A percentile compares a stretch with the other conserved stretches of the same genome.
Conservation (phyloP, 1,284 basidiomycete species). For the Cryptococcus hybrid region DNA sequence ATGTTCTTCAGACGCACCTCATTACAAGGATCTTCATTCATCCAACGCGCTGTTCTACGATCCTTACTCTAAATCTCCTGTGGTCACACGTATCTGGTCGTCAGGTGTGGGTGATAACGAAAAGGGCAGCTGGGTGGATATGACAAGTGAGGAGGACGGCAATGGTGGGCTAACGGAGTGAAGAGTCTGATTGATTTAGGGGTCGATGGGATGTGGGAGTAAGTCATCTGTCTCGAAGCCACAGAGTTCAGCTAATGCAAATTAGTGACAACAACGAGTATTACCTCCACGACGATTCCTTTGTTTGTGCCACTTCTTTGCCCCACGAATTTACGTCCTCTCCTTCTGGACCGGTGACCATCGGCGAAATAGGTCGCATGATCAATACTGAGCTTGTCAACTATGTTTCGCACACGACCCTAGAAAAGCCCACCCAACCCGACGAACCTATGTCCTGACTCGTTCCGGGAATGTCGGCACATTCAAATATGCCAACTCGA, state of each 20-base stretch:
- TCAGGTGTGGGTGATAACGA: conserved; percentile 47
- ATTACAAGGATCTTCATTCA: conserved; percentile 39
- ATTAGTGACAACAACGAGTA: conserved; percentile 53
- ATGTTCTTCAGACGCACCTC: conserved; percentile 38
- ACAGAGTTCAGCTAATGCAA: background rate
- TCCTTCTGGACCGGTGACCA: conserved; percentile 22
- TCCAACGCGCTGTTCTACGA: conserved; percentile 48
- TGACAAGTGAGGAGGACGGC: conserved; percentile 44
- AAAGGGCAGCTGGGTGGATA: conserved; percentile 51
- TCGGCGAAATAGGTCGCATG: conserved; percentile 51
- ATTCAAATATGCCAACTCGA: conserved; percentile 49
- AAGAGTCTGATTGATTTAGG: conserved; percentile 46
- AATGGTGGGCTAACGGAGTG: conserved; percentile 53
- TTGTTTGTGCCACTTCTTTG: conserved; percentile 29
- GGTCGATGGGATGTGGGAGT: conserved; percentile 52
- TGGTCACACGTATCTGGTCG: conserved; percentile 51
- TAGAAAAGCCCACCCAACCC: conserved; percentile 35
- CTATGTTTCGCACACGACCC: conserved; percentile 43
- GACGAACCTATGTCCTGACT: conserved; percentile 50
- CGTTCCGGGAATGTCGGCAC: conserved; percentile 52
- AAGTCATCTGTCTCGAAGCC: conserved; percentile 10
- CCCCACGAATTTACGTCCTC: conserved; percentile 19
- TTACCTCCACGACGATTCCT: conserved; percentile 49
- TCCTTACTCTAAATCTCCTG: conserved; percentile 32
- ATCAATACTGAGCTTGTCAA: conserved; percentile 51